Conservation (phyloP, 2,329 filamentous ascomycete species). For the Fusarium sp. region DNA sequence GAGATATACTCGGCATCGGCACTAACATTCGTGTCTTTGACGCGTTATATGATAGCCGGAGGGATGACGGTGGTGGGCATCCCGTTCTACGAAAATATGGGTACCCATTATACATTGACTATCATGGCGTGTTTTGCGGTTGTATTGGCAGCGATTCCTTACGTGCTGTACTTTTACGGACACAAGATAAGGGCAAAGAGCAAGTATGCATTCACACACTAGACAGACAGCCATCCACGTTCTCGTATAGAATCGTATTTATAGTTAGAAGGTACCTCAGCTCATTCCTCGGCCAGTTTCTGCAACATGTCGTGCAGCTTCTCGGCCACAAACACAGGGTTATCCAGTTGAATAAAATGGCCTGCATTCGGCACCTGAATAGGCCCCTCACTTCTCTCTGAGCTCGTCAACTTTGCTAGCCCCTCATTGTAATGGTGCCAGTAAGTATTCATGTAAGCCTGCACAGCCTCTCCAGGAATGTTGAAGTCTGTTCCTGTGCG, state of each 20-base stretch:
- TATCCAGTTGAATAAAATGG: conserved; percentile 60
- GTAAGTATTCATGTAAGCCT: conserved; percentile 62
- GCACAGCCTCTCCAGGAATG: conserved; percentile 48
- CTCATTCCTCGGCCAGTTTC: neutral
- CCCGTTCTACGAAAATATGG: conserved; percentile 49
- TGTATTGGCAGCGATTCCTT: conserved; percentile 45
- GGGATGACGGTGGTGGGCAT: conserved; percentile 50
- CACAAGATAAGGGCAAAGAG: conserved; percentile 33
- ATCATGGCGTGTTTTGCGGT: conserved; percentile 47
- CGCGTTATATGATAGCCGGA: conserved; percentile 46
- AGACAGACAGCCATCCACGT: neutral
- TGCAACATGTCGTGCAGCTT: conserved; percentile 18
- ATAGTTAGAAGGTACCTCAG: too few species aligned
- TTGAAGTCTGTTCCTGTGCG: conserved; percentile 6
- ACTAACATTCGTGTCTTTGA: conserved; percentile 46
- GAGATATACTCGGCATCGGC: conserved; percentile 49
- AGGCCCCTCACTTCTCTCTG: conserved; percentile 49
- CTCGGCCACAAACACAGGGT: conserved; percentile 56
- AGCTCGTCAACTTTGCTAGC: conserved; percentile 55
- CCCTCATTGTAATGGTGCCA: conserved; percentile 66
- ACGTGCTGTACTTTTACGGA: conserved; percentile 43
- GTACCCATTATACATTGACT: conserved; percentile 48
- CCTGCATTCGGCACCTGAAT: conserved; percentile 25
- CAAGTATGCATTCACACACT: conserved; percentile 24
- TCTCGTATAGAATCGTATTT: accelerated